Evolutionary conservation across 2,329 filamentous ascomycete species (phyloP).

Genomic region (Botrytis galanthina): DNA sequence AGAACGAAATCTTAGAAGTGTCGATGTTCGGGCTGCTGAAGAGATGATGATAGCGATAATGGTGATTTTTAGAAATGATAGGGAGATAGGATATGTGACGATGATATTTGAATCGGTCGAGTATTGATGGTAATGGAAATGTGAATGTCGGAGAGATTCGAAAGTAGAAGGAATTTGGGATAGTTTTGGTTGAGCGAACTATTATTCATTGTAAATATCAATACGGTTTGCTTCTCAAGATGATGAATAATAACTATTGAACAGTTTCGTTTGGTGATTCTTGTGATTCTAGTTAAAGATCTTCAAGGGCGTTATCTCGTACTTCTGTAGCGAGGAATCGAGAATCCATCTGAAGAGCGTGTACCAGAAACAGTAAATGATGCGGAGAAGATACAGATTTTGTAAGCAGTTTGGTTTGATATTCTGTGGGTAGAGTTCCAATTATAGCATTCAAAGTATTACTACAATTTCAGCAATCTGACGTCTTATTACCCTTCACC

Average conservation of each 20-base stretch:
- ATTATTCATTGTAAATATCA: not conserved
- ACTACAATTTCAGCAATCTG: accelerated
- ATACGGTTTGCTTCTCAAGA: accelerated
- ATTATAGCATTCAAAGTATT: not conserved
- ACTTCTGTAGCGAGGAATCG: not conserved
- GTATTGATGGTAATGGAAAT: not conserved
- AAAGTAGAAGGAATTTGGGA: not conserved
- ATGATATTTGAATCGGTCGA: accelerated
- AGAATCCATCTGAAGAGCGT: not conserved
- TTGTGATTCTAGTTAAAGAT: not conserved
- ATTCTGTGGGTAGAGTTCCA: not conserved
- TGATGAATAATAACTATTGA: accelerated
- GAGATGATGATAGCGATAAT: not conserved
- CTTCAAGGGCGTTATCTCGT: accelerated
- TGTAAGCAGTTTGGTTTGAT: accelerated
- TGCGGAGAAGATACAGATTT: not conserved
- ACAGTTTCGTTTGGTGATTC: accelerated
- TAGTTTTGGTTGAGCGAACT: accelerated
- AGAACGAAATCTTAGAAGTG: accelerated
- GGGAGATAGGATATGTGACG: no score
- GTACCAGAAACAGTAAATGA: not conserved
- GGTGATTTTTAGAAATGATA: not conserved
- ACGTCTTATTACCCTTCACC: accelerated
- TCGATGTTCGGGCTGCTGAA: accelerated
- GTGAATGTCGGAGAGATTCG: accelerated